These are phyloP conservation scores for Quercus bicolor DNA, from an alignment of 306 rosid species.

Conservation along the genomic window DNA sequence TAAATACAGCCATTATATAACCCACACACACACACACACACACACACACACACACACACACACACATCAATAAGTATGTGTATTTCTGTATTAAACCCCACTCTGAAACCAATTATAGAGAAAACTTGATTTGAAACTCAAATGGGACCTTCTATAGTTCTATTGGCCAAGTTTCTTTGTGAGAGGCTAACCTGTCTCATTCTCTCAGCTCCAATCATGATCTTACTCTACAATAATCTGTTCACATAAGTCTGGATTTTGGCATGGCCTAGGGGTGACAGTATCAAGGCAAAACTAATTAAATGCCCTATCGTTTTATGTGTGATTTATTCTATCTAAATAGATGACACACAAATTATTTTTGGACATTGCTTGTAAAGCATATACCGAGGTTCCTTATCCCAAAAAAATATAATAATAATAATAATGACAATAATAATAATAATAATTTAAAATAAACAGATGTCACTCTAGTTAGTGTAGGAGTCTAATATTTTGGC, in stretches of 20 bases:
- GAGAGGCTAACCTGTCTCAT: background rate
- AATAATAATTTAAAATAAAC: too few species aligned
- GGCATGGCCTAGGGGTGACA: background rate
- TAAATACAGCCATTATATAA: background rate
- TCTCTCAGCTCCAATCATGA: background rate
- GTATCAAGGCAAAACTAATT: background rate
- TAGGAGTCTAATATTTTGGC: too few species aligned
- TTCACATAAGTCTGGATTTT: background rate
- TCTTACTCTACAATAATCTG: background rate
- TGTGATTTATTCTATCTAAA: background rate
- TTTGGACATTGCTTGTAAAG: too few species aligned
- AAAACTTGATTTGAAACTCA: background rate
- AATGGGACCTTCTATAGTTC: background rate
- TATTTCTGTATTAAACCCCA: background rate
- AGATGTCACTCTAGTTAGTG: background rate
- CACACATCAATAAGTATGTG: background rate
- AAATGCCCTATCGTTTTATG: background rate
- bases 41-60: too few species aligned
- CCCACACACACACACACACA: background rate
- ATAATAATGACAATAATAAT: too few species aligned
- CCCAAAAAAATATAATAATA: too few species aligned
- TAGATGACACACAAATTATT: background rate
- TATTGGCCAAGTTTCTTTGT: background rate
- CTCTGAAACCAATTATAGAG: background rate
- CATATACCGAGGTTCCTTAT: too few species aligned